These are phyloP conservation scores for Myriangium duriaei DNA, from an alignment of 2,329 filamentous ascomycete genomes.

Conservation along the genomic window DNA sequence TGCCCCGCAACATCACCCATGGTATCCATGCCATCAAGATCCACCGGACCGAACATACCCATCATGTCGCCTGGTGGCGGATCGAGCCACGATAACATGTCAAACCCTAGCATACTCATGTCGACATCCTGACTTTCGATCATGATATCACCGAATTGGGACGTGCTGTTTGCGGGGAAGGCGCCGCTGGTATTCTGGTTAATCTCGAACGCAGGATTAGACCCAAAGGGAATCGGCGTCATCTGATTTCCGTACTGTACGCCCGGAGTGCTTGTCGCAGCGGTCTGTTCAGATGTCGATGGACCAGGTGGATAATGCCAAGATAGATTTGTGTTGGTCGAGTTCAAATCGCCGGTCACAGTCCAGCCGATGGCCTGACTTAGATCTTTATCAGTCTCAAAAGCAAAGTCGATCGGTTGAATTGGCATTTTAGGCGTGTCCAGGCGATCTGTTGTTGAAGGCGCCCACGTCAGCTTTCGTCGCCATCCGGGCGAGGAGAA, in stretches of 20 bases:
- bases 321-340: constrained; percentile 69
- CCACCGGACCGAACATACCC: constrained; percentile 14
- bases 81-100: constrained; percentile 65
- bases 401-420: background rate
- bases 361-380: constrained; percentile 63
- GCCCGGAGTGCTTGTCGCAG: background rate
- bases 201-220: background rate
- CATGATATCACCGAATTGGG: constrained; percentile 43
- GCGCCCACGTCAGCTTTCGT: constrained; percentile 32
- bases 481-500: constrained; percentile 42
- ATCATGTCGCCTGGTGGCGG: constrained; percentile 13
- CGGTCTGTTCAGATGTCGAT: constrained; percentile 14
- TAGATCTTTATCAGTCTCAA: constrained; percentile 10
- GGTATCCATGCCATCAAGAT: constrained; percentile 2
- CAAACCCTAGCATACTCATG: constrained; percentile 54
- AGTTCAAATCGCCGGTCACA: constrained; percentile 76
- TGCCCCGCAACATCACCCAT: constrained; percentile 2
- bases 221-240: background rate
- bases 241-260: background rate
- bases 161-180: constrained; percentile 9
- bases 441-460: constrained; percentile 20
- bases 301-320: constrained; percentile 57
- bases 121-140: constrained; percentile 70
- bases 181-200: background rate
- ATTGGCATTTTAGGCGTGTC: background rate